Percentiles rank a stretch among this genome's conserved stretches.
Conservation (phyloP, 257 asterid genomes). For the Mentha longifolia region DNA sequence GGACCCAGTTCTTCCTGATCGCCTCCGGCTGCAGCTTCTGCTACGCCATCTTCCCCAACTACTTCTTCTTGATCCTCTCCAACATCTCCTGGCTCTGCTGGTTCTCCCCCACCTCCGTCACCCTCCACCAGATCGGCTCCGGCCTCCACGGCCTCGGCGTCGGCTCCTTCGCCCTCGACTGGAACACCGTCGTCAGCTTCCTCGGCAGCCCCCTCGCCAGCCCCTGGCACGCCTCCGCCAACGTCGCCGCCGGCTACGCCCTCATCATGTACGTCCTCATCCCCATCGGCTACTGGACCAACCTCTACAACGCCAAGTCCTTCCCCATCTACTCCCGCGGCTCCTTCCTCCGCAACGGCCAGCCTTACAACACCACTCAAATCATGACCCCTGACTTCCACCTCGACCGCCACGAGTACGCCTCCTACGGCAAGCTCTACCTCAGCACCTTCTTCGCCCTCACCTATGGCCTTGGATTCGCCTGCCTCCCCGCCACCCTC, state of each 20-base stretch:
- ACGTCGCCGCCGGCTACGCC: slow-evolving; percentile 75
- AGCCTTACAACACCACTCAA: slow-evolving; percentile 69
- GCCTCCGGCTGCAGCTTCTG: slow-evolving; percentile 87
- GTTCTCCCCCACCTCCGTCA: slow-evolving; percentile 65
- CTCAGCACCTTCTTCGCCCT: slow-evolving; percentile 84
- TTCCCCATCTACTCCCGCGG: slow-evolving; percentile 79
- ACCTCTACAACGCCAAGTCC: slow-evolving; percentile 67
- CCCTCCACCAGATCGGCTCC: slow-evolving; percentile 87
- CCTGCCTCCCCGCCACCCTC: slow-evolving; percentile 72
- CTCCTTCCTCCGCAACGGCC: slow-evolving; percentile 61
- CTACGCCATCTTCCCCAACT: slow-evolving; percentile 85
- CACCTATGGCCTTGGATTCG: slow-evolving; percentile 87
- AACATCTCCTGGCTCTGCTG: slow-evolving; percentile 93
- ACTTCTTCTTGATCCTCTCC: slow-evolving; percentile 74
- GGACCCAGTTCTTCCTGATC: slow-evolving; percentile 81
- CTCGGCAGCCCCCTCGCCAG: slow-evolving; percentile 93
- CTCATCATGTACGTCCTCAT: slow-evolving; percentile 75
- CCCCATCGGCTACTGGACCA: slow-evolving; percentile 77
- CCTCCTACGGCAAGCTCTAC: slow-evolving; percentile 47
- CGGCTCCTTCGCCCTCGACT: slow-evolving; percentile 82
- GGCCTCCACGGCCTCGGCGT: slow-evolving; percentile 83
- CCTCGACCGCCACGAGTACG: slow-evolving; percentile 65
- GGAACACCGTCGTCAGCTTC: slow-evolving; percentile 78
- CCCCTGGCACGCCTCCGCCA: slow-evolving; percentile 97
- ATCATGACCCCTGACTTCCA: slow-evolving; percentile 76